Evolutionary conservation across 371 early-diverging fungal species (phyloP).

Genomic region (Choanephora cucurbitarum): DNA sequence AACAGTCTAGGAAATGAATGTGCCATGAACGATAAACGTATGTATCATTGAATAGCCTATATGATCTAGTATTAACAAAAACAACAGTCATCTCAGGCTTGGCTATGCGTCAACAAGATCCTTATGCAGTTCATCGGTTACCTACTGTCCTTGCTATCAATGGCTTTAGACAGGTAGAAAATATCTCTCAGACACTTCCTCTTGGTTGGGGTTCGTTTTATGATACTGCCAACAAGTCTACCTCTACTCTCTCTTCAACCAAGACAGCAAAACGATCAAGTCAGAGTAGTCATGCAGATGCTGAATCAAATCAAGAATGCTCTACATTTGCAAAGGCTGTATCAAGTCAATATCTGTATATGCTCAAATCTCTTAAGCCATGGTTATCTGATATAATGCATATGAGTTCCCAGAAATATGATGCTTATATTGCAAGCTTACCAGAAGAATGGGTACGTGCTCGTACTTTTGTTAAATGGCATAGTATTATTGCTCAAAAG

Average conservation of each 20-base stretch:
- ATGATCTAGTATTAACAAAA: background rate
- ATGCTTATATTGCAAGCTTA: slow-evolving; percentile 30
- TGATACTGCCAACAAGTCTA: background rate
- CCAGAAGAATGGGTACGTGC: slow-evolving; percentile 43
- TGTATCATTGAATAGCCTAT: slow-evolving; percentile 8
- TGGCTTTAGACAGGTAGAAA: slow-evolving; percentile 40
- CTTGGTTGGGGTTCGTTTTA: slow-evolving; percentile 43
- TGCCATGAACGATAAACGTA: slow-evolving; percentile 44
- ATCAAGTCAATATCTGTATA: slow-evolving; percentile 38
- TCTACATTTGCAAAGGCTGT: slow-evolving; percentile 35
- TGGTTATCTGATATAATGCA: slow-evolving; percentile 43
- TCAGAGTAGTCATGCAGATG: background rate
- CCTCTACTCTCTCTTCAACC: background rate
- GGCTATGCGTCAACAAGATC: slow-evolving; percentile 47
- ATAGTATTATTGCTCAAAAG: slow-evolving; percentile 47
- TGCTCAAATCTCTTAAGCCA: slow-evolving; percentile 36
- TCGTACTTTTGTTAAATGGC: slow-evolving; percentile 48
- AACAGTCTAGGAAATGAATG: slow-evolving; percentile 34
- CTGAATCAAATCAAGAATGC: slow-evolving; percentile 8
- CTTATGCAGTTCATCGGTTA: slow-evolving; percentile 43
- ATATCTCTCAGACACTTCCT: slow-evolving; percentile 37
- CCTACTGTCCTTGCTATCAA: slow-evolving; percentile 46
- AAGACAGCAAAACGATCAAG: slow-evolving; percentile 5
- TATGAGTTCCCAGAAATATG: slow-evolving; percentile 32
- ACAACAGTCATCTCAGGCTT: slow-evolving; percentile 38